Conservation (phyloP, 2,329 filamentous ascomycete species). For the Colletotrichum musicola region DNA sequence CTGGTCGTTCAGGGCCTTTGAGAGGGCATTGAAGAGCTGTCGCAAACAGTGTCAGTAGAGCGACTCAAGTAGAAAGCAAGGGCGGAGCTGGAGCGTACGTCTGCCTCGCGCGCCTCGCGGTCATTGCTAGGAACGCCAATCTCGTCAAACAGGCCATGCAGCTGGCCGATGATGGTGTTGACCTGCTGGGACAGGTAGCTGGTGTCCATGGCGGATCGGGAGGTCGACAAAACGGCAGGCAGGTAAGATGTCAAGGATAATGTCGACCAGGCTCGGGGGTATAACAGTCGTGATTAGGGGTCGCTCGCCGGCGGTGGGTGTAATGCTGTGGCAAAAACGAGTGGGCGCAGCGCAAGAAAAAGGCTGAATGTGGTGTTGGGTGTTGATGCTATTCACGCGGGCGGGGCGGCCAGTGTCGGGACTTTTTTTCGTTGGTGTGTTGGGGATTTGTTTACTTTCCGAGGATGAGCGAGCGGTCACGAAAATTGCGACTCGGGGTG, state of each 20-base stretch:
- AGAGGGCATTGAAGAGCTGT: constrained; percentile 91
- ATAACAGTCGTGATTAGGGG: background rate
- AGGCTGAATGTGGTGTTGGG: constrained; percentile 19
- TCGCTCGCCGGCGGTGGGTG: background rate
- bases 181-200: constrained; percentile 95
- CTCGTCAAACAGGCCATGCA: constrained; percentile 96
- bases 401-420: constrained; percentile 1
- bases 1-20: constrained; percentile 91
- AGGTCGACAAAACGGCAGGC: constrained; percentile 1
- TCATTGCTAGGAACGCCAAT: constrained; percentile 97
- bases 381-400: constrained; percentile 37
- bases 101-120: constrained; percentile 87
- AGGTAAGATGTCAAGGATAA: background rate
- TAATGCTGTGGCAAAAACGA: constrained; percentile 12
- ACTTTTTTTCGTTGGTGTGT: constrained; percentile 21
- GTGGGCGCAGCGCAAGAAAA: constrained; percentile 24
- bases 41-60: constrained; percentile 11
- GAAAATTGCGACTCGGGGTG: constrained; percentile 15
- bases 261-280: too few relatives aligned
- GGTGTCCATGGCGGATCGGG: constrained; percentile 76
- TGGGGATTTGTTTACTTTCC: constrained; percentile 31
- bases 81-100: constrained; percentile 68
- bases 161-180: constrained; percentile 90
- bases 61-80: background rate
- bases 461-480: constrained; percentile 27